Conservation (phyloP, 2,329 filamentous ascomycete species). For the Epichloe gansuensis region DNA sequence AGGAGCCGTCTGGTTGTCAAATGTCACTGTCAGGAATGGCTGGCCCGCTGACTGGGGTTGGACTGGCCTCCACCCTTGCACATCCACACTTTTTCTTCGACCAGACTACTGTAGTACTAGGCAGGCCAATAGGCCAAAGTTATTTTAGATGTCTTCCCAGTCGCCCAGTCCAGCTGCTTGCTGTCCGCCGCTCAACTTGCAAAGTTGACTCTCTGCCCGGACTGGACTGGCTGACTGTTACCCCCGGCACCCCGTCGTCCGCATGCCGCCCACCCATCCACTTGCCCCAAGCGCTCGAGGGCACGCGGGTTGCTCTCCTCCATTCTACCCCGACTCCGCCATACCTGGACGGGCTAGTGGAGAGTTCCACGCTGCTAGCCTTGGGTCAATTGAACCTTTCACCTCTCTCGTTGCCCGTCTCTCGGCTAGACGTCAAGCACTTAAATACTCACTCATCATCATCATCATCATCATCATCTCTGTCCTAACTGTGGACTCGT, state of each 20-base stretch:
- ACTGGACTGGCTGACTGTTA: no score
- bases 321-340: not conserved
- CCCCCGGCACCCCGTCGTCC: not conserved
- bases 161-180: no score
- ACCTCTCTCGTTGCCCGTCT: not conserved
- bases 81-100: not conserved
- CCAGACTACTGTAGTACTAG: no score
- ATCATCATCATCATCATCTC: not conserved
- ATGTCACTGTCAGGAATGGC: no score
- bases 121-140: not conserved
- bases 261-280: not conserved
- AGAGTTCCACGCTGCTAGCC: not conserved
- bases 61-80: not conserved
- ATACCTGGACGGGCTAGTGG: not conserved
- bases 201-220: no score
- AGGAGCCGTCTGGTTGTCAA: no score
- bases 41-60: not conserved
- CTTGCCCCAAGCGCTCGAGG: not conserved
- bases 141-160: no score
- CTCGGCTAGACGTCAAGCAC: not conserved
- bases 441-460: not conserved
- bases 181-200: no score
- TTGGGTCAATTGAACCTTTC: not conserved
- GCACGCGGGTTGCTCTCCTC: not conserved
- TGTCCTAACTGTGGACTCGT: not conserved